These are phyloP conservation scores for Fusarium buxicola DNA, from an alignment of 2,329 filamentous ascomycete species.

Conservation along the genomic window DNA sequence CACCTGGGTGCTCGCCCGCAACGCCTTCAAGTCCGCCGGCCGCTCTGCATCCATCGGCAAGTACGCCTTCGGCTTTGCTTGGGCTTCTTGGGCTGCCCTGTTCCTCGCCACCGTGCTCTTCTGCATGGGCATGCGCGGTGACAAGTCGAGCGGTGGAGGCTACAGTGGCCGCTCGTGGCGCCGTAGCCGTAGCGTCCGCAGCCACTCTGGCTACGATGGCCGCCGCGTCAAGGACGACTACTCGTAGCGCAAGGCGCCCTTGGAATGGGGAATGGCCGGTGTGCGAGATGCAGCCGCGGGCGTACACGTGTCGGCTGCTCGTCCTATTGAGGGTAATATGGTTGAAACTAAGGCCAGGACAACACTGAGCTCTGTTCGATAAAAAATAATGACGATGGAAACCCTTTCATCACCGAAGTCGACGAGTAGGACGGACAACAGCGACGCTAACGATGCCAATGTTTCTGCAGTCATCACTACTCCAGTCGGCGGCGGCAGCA, in stretches of 20 bases:
- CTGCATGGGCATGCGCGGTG: constrained; percentile 68
- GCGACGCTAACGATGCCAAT: neutral
- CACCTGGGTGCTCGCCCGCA: constrained; percentile 75
- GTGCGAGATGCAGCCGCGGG: neutral
- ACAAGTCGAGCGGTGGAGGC: constrained; percentile 51
- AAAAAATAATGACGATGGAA: neutral
- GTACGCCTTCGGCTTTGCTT: constrained; percentile 81
- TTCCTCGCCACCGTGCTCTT: constrained; percentile 76
- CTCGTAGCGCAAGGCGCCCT: constrained; percentile 54
- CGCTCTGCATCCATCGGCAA: constrained; percentile 70
- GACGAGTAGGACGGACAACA: neutral
- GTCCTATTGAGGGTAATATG: neutral
- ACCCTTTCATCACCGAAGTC: neutral
- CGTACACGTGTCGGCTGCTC: constrained; percentile 2
- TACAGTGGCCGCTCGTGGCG: constrained; percentile 50
- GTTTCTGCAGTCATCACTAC: neutral
- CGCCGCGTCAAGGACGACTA: constrained; percentile 79
- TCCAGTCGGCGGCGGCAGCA: neutral
- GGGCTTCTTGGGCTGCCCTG: constrained; percentile 76
- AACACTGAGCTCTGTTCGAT: neutral
- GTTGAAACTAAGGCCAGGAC: neutral
- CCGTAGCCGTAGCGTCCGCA: constrained; percentile 51
- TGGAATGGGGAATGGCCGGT: constrained; percentile 1
- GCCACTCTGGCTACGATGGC: constrained; percentile 56
- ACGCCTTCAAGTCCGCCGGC: constrained; percentile 69